Evolutionary conservation across 2,329 filamentous ascomycete genomes (phyloP).

Genomic region (Colletotrichum ledebouriae): DNA sequence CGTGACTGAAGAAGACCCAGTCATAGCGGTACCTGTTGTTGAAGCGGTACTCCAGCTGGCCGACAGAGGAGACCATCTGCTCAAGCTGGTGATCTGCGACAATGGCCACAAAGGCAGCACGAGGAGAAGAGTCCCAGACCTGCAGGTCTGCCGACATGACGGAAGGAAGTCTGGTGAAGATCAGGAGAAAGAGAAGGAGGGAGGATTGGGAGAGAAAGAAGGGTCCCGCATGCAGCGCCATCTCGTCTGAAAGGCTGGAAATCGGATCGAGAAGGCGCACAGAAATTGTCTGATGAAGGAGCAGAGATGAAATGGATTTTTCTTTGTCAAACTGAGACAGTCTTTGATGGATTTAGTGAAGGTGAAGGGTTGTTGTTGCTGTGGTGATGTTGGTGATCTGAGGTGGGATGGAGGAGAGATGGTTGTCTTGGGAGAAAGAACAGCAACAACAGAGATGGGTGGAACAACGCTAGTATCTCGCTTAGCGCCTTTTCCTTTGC

Average conservation of each 20-base stretch:
- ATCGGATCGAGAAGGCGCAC: neutral
- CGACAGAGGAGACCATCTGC: conserved; percentile 77
- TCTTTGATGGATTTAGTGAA: neutral
- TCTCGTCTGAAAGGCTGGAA: neutral
- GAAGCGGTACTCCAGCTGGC: conserved; percentile 71
- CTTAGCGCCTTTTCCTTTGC: neutral
- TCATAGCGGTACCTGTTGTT: conserved; percentile 87
- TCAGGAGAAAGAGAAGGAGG: conserved; percentile 2
- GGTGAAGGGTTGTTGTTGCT: neutral
- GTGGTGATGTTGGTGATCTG: conserved; percentile 15
- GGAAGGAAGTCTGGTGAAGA: neutral
- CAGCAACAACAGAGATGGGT: neutral
- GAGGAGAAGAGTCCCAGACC: conserved; percentile 46
- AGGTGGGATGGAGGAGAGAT: conserved; percentile 9
- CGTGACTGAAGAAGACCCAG: conserved; percentile 90
- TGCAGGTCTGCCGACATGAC: conserved; percentile 22
- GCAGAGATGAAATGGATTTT: neutral
- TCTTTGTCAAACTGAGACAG: neutral
- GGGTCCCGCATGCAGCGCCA: neutral
- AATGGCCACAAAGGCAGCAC: conserved; percentile 70
- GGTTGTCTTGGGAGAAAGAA: conserved; percentile 1
- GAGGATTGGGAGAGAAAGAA: neutral
- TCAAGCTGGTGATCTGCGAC: conserved; percentile 79
- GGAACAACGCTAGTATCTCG: neutral
- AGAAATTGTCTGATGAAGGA: neutral